These are phyloP conservation scores for Eucalyptus polybractea DNA, from an alignment of 345 rosid genomes.

Conservation along the genomic window DNA sequence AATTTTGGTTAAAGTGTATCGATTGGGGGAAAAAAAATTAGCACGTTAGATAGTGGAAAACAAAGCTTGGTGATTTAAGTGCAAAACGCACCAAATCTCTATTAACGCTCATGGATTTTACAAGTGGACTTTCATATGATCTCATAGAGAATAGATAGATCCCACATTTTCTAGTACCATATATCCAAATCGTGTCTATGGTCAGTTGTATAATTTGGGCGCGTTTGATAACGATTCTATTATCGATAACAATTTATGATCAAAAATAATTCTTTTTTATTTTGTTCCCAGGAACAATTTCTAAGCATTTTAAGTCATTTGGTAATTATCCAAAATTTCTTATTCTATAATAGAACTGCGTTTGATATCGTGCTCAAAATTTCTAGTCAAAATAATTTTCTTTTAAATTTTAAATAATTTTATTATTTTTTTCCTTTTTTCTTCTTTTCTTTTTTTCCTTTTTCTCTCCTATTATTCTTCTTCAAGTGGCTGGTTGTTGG, in stretches of 20 bases:
- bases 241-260: rapidly evolving
- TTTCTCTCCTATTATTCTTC: too few species aligned
- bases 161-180: not conserved
- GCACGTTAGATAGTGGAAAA: not conserved
- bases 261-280: rapidly evolving
- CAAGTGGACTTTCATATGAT: not conserved
- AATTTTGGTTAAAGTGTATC: not conserved
- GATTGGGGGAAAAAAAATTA: not conserved
- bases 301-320: too few species aligned
- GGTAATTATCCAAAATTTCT: rapidly evolving
- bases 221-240: too few species aligned
- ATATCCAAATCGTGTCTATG: not conserved
- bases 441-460: too few species aligned
- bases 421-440: too few species aligned
- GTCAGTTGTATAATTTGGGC: not conserved
- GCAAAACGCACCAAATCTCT: not conserved
- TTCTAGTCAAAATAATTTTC: too few species aligned
- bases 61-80: not conserved
- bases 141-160: not conserved
- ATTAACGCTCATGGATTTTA: not conserved
- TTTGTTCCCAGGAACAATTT: rapidly evolving
- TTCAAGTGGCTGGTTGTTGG: too few species aligned
- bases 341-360: rapidly evolving
- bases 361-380: too few species aligned
- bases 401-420: too few species aligned